These are phyloP conservation scores for Blastobotrys parvus DNA, from an alignment of 805 yeast genomes.

Conservation along the genomic window DNA sequence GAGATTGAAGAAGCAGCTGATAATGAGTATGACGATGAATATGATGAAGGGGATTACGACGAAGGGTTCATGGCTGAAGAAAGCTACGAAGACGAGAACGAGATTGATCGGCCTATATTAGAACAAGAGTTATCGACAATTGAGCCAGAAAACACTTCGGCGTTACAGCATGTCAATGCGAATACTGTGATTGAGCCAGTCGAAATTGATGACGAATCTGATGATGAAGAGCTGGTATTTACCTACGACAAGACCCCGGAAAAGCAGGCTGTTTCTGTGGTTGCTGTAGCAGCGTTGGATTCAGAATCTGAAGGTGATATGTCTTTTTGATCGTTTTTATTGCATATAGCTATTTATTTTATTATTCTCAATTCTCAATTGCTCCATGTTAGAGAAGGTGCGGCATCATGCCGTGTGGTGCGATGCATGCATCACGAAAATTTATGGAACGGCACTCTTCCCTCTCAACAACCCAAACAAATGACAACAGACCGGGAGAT, in stretches of 20 bases:
- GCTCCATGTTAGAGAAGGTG: too few species aligned
- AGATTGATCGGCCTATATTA: too few species aligned
- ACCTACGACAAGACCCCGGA: neutral
- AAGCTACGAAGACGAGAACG: conserved; percentile 9
- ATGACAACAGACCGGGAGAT: conserved; percentile 31
- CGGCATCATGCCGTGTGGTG: too few species aligned
- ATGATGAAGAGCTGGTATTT: neutral
- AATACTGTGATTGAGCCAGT: neutral
- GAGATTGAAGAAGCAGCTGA: conserved; percentile 17
- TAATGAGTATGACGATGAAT: conserved; percentile 15
- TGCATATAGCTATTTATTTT: neutral
- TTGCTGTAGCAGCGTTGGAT: neutral
- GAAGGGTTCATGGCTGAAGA: conserved; percentile 19
- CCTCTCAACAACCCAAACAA: neutral
- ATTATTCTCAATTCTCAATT: too few species aligned
- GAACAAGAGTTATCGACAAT: too few species aligned
- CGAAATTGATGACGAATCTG: conserved; percentile 1
- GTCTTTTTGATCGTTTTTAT: neutral
- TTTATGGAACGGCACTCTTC: too few species aligned
- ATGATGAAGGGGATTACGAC: conserved; percentile 16
- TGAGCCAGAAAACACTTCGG: neutral
- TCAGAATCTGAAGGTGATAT: neutral
- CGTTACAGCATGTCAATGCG: neutral
- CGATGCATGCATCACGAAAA: too few species aligned
- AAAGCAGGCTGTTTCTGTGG: neutral